phyloP scores from a whole-genome alignment of 208 protist genomes.

The Strigomonas galati region DNA sequence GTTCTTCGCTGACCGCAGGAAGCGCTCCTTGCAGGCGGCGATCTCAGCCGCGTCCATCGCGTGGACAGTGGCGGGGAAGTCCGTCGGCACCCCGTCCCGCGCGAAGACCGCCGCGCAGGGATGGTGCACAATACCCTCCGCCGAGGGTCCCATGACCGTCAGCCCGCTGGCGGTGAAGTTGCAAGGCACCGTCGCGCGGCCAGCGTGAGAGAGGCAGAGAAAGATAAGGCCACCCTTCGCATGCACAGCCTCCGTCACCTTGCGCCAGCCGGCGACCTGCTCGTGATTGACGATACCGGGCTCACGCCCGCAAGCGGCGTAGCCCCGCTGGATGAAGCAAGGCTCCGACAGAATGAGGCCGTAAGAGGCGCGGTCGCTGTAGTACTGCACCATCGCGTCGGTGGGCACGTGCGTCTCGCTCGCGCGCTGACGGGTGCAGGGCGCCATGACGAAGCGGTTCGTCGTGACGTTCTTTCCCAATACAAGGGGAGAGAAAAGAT shows the following conservation, averaged over 20 bases:
- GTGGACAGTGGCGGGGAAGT: slow-evolving; percentile 2
- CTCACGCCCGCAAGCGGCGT: slow-evolving; percentile 32
- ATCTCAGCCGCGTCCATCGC: slow-evolving; percentile 37
- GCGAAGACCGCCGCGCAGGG: slow-evolving; percentile 1
- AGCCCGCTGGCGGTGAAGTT: slow-evolving; percentile 7
- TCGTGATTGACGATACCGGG: slow-evolving; percentile 47
- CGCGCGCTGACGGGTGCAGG: slow-evolving; percentile 48
- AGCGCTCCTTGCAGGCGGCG: slow-evolving; percentile 21
- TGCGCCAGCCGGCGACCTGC: slow-evolving; percentile 52
- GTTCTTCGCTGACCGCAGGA: slow-evolving; percentile 37
- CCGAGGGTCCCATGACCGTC: slow-evolving; percentile 4
- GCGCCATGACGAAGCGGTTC: slow-evolving; percentile 50
- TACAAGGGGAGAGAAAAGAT: slow-evolving; percentile 27
- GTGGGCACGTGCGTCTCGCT: slow-evolving; percentile 40
- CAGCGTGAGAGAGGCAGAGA: slow-evolving; percentile 46
- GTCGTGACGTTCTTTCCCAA: slow-evolving; percentile 32
- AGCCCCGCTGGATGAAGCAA: slow-evolving; percentile 37
- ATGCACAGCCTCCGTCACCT: slow-evolving; percentile 63
- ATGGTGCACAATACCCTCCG: not conserved
- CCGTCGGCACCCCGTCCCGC: not conserved
- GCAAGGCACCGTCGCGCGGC: slow-evolving; percentile 22
- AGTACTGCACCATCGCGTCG: slow-evolving; percentile 44
- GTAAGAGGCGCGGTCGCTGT: slow-evolving; percentile 39
- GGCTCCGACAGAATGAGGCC: slow-evolving; percentile 71
- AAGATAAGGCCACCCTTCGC: slow-evolving; percentile 45